phyloP scores from a whole-genome alignment of 345 rosid genomes.

The Draba incana region DNA sequence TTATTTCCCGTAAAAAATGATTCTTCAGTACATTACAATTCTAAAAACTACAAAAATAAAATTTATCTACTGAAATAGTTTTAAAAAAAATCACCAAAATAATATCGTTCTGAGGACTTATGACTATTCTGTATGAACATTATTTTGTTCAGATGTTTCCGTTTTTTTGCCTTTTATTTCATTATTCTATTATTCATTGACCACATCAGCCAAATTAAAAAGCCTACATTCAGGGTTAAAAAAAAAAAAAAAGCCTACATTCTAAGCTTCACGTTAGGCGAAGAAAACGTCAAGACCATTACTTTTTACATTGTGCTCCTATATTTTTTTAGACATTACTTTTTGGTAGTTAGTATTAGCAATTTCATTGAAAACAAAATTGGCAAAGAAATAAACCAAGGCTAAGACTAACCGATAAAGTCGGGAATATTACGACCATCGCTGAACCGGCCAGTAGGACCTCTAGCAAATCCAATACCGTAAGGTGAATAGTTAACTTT shows the following conservation, averaged over 20 bases:
- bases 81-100: too few relatives aligned
- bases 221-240: neutral
- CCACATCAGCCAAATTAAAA: neutral
- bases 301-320: too few relatives aligned
- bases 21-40: neutral
- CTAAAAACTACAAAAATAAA: neutral
- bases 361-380: neutral
- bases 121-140: neutral
- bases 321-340: neutral
- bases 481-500: slow-evolving; percentile 63
- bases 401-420: slow-evolving; percentile 47
- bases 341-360: neutral
- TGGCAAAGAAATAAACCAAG: neutral
- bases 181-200: neutral
- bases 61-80: neutral
- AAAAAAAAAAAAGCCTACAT: neutral
- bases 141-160: neutral
- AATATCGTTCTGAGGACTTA: neutral
- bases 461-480: slow-evolving; percentile 55
- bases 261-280: neutral
- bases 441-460: slow-evolving; percentile 66
- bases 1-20: neutral
- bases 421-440: slow-evolving; percentile 62
- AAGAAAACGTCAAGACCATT: too few relatives aligned
- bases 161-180: neutral